phyloP scores from a whole-genome alignment of 1,139 yeast genomes.

The Ogataea hybrid region DNA sequence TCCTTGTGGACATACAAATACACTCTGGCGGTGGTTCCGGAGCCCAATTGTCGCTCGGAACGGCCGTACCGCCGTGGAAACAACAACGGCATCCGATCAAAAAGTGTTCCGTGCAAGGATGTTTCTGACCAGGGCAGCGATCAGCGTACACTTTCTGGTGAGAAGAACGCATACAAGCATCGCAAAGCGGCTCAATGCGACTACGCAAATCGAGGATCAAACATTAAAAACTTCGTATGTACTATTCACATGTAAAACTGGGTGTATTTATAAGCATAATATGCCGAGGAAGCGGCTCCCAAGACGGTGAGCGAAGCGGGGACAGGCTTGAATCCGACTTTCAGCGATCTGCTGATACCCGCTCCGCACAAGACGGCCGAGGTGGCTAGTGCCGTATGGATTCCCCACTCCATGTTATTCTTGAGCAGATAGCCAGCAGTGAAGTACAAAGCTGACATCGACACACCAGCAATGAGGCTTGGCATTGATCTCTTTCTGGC shows the following conservation, averaged over 20 bases:
- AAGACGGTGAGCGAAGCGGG: slow-evolving; percentile 65
- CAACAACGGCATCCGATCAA: slow-evolving; percentile 1
- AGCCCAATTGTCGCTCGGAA: slow-evolving; percentile 27
- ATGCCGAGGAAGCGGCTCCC: slow-evolving; percentile 65
- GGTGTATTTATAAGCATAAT: slow-evolving; percentile 45
- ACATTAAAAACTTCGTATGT: background rate
- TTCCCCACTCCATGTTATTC: slow-evolving; percentile 74
- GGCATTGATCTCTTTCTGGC: slow-evolving; percentile 72
- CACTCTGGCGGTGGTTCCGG: slow-evolving; percentile 43
- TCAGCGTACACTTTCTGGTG: too few species aligned
- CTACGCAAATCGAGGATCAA: background rate
- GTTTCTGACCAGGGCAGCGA: slow-evolving; percentile 39
- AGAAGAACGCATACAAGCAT: too few species aligned
- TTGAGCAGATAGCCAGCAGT: slow-evolving; percentile 74
- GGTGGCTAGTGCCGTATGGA: slow-evolving; percentile 75
- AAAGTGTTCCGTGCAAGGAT: slow-evolving; percentile 5
- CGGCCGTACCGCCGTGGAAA: slow-evolving; percentile 28
- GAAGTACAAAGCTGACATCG: slow-evolving; percentile 69
- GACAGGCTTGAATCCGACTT: slow-evolving; percentile 54
- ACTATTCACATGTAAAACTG: slow-evolving; percentile 16
- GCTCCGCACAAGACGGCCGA: slow-evolving; percentile 65
- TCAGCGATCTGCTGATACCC: slow-evolving; percentile 54
- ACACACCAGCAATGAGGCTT: slow-evolving; percentile 74
- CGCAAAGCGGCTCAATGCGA: too few species aligned
- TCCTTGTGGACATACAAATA: slow-evolving; percentile 29